Evolutionary conservation across 2,329 filamentous ascomycete genomes (phyloP), one percentile per base, ranked within the genome.

Genomic region (Colletotrichum echinochloae): DNA sequence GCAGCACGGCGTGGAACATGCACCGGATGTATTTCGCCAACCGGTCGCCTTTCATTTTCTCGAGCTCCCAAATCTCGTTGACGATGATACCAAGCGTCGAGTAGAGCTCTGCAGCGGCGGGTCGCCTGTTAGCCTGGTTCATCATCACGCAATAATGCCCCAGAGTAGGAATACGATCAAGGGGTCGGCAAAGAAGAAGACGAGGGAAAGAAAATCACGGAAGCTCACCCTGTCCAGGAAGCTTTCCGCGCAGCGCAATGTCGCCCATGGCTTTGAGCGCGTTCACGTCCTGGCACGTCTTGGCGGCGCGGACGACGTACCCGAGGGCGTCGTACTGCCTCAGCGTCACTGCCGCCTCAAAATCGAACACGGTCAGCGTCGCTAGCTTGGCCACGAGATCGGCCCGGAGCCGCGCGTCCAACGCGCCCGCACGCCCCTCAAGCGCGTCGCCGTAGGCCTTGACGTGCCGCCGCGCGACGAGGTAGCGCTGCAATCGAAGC

Each of bases 11-110:
- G 72, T 92, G 91, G 73, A 95, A 92, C 2, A 96, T 84, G 74
- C 92, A 94, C 1, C 93, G 89, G 55, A 95, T 87, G 83, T 96
- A 97, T 75, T 91, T 92, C 9, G 92, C 88, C 1, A 97, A 83
- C 74, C 89, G 90, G 1, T 78, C 77, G 5, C 84, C 83, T 72
- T 91, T 86, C 54, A 90, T 89, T 0, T 79, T 75, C 23, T 89
- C 85, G 1, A 90, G 79, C 1, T 80, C 83, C 80, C 89, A 91
- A 23, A 92, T 90, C 57, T 89, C 83, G 75, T 93, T 92, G 76
- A 96, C 88, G 70, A 95, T 89, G 70, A 90, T 87, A 56, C 91
- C 87, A 67, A 94, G 83, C 0, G 82, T 86, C 1, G 80, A 78
- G 72, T 85, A 88, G 16, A 88, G 73, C 1, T 84, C 87, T 90